Percentiles rank a stretch among this genome's conserved stretches.
phyloP scores from a whole-genome alignment of 106 monocot genomes.

The Hemerocallis citrina region DNA sequence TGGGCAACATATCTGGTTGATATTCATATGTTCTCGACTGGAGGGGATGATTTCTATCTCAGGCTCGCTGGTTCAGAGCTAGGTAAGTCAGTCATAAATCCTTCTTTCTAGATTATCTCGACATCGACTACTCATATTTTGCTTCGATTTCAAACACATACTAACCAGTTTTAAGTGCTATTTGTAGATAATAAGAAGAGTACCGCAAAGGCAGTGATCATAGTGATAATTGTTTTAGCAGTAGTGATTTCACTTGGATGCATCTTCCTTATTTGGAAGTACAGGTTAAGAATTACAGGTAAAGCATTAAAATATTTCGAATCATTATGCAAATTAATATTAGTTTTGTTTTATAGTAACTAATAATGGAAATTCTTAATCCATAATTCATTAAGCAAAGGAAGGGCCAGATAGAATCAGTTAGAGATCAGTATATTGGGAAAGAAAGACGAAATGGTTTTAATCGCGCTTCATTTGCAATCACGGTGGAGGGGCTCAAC shows the following conservation, averaged over 20 bases:
- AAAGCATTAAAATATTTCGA: neutral
- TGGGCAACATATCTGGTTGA: too few relatives aligned
- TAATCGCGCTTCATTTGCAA: neutral
- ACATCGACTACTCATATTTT: too few relatives aligned
- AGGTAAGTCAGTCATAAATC: too few relatives aligned
- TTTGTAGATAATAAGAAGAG: conserved; percentile 6
- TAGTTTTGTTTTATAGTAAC: too few relatives aligned
- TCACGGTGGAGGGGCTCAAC: neutral
- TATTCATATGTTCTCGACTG: too few relatives aligned
- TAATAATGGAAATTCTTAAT: neutral
- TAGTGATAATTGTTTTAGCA: neutral
- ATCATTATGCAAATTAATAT: neutral
- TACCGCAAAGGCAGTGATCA: neutral
- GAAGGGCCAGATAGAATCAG: neutral
- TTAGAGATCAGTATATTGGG: too few relatives aligned
- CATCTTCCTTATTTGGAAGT: conserved; percentile 5
- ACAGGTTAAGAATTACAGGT: conserved; percentile 11
- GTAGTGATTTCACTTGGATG: neutral
- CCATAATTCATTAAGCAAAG: neutral
- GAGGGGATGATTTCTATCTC: too few relatives aligned
- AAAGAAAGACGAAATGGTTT: neutral
- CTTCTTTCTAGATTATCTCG: too few relatives aligned
- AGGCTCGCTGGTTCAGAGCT: too few relatives aligned
- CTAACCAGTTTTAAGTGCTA: too few relatives aligned
- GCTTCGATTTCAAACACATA: too few relatives aligned